These are phyloP conservation scores for Pezicula carpinea DNA, from an alignment of 2,329 filamentous ascomycete species.

Conservation along the genomic window DNA sequence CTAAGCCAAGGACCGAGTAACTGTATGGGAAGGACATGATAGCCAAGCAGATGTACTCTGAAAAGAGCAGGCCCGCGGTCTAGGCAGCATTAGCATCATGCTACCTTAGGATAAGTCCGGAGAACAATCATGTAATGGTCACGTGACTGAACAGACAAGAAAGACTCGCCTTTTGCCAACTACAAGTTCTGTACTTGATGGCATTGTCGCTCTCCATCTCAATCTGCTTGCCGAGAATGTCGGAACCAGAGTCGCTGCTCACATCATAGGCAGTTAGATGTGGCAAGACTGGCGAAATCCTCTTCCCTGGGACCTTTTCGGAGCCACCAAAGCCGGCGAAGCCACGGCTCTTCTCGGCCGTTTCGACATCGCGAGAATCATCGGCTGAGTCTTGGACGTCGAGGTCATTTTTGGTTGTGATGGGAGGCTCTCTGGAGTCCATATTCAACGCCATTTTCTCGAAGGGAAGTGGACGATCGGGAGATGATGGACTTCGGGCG, in stretches of 20 bases:
- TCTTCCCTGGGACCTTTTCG: slow-evolving; percentile 14
- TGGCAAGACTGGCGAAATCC: slow-evolving; percentile 27
- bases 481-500: slow-evolving; percentile 12
- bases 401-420: slow-evolving; percentile 2
- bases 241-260: slow-evolving; percentile 18
- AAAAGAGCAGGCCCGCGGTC: slow-evolving; percentile 87
- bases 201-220: slow-evolving; percentile 70
- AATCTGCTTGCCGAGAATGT: slow-evolving; percentile 57
- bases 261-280: slow-evolving; percentile 23
- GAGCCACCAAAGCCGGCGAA: slow-evolving; percentile 3
- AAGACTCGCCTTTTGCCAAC: slow-evolving; percentile 72
- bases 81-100: slow-evolving; percentile 27
- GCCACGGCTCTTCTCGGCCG: neutral
- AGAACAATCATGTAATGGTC: neutral
- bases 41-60: slow-evolving; percentile 86
- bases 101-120: neutral
- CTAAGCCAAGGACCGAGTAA: slow-evolving; percentile 80
- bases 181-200: slow-evolving; percentile 91
- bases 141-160: slow-evolving; percentile 9
- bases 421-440: slow-evolving; percentile 3
- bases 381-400: slow-evolving; percentile 1
- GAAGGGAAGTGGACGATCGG: slow-evolving; percentile 26
- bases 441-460: slow-evolving; percentile 27
- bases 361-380: slow-evolving; percentile 9
- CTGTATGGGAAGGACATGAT: slow-evolving; percentile 98